Conservation (phyloP, 2,329 filamentous ascomycete genomes). For the Albophoma yamanashiensis region DNA sequence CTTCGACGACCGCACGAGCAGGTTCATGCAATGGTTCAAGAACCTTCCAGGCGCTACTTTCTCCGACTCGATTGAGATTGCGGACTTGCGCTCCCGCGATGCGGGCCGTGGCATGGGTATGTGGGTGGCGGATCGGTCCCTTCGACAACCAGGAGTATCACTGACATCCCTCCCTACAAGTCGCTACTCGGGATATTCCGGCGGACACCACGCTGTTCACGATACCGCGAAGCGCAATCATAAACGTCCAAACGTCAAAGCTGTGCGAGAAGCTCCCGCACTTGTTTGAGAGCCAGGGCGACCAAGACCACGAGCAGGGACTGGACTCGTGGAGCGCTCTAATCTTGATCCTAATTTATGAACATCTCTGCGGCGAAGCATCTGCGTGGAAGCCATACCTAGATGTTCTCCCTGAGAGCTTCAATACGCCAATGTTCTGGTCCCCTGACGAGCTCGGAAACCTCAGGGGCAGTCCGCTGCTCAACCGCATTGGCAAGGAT, state of each 20-base stretch:
- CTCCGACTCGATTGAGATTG: conserved; percentile 39
- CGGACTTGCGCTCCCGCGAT: conserved; percentile 36
- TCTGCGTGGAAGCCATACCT: conserved; percentile 75
- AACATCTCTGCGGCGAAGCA: conserved; percentile 44
- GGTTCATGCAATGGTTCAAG: conserved; percentile 45
- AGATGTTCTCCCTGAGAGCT: conserved; percentile 56
- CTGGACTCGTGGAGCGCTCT: conserved; percentile 45
- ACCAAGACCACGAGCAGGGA: conserved; percentile 22
- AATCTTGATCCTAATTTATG: conserved; percentile 75
- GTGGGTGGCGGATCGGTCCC: conserved; percentile 4
- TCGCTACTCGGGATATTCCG: conserved; percentile 58
- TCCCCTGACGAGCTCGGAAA: conserved; percentile 54
- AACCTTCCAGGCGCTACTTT: conserved; percentile 40
- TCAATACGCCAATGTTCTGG: conserved; percentile 93
- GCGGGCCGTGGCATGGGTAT: conserved; percentile 47
- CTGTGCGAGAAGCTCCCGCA: conserved; percentile 47
- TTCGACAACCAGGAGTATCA: background rate
- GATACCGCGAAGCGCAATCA: conserved; percentile 61
- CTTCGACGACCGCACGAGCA: conserved; percentile 31
- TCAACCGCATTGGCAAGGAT: conserved; percentile 63
- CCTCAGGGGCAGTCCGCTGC: conserved; percentile 68
- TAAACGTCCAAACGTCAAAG: conserved; percentile 63
- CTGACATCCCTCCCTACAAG: conserved; percentile 29
- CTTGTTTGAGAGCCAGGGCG: conserved; percentile 32
- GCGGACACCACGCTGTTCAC: conserved; percentile 72